These are phyloP conservation scores for Seiridium cupressi DNA, from an alignment of 2,329 filamentous ascomycete species.

Conservation along the genomic window DNA sequence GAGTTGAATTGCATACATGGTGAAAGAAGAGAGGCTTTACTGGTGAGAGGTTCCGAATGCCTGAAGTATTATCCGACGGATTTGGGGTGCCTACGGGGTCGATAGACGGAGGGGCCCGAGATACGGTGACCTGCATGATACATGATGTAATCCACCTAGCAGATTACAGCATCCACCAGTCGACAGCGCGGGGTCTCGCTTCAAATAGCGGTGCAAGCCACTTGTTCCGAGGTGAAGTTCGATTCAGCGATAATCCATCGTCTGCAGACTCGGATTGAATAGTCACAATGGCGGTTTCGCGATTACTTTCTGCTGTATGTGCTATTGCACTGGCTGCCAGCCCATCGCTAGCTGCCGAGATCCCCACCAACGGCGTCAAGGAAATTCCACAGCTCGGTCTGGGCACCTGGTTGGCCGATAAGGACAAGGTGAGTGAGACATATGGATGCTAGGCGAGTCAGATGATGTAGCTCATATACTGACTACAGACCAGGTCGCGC, in stretches of 20 bases:
- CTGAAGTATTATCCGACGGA: neutral
- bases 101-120: neutral
- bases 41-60: too few species aligned
- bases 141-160: slow-evolving; percentile 1
- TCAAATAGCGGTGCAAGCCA: neutral
- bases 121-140: neutral
- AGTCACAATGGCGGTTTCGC: neutral
- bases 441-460: neutral
- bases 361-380: slow-evolving; percentile 5
- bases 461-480: neutral
- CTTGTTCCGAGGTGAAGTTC: too few species aligned
- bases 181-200: neutral
- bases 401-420: slow-evolving; percentile 28
- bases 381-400: slow-evolving; percentile 27
- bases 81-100: neutral
- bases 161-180: neutral
- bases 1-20: too few species aligned
- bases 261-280: neutral
- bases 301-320: neutral
- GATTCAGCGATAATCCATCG: too few species aligned
- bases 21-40: too few species aligned
- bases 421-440: slow-evolving; percentile 15
- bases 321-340: neutral
- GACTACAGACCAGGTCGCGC: slow-evolving; percentile 17
- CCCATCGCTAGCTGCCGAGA: neutral